phyloP scores from a whole-genome alignment of 2,329 filamentous ascomycete species.

The Coleophoma eucalyptorum region DNA sequence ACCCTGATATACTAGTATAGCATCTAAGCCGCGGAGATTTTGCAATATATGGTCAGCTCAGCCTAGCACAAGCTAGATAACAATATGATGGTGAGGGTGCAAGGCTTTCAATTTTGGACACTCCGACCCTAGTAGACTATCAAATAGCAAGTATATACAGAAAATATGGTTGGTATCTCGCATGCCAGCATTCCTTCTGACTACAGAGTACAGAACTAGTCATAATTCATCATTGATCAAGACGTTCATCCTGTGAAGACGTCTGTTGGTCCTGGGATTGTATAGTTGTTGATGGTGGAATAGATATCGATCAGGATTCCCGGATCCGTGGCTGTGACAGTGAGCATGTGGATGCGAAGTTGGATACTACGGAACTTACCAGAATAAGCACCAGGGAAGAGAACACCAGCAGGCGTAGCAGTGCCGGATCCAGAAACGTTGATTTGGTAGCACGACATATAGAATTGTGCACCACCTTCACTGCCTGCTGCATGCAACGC shows the following conservation, averaged over 20 bases:
- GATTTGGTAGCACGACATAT: slow-evolving; percentile 37
- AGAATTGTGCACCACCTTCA: slow-evolving; percentile 33
- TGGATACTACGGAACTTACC: no score
- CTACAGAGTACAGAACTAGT: neutral
- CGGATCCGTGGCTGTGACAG: slow-evolving; percentile 33
- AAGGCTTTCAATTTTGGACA: no score
- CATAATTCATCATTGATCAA: neutral
- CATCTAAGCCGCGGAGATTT: no score
- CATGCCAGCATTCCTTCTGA: neutral
- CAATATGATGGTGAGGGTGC: no score
- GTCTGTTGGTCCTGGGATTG: neutral
- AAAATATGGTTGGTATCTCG: neutral
- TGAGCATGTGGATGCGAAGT: no score
- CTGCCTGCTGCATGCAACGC: slow-evolving; percentile 46
- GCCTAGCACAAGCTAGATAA: no score
- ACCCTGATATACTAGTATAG: no score
- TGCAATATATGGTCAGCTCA: no score
- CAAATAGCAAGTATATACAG: no score
- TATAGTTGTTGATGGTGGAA: slow-evolving; percentile 3
- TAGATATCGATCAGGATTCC: slow-evolving; percentile 44
- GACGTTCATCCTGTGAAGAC: neutral
- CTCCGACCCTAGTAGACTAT: no score
- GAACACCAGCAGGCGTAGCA: slow-evolving; percentile 34
- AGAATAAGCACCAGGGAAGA: slow-evolving; percentile 41
- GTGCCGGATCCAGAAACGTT: slow-evolving; percentile 39